These are phyloP conservation scores for Stylonectria norvegica DNA, from an alignment of 2,329 filamentous ascomycete species.

Conservation along the genomic window DNA sequence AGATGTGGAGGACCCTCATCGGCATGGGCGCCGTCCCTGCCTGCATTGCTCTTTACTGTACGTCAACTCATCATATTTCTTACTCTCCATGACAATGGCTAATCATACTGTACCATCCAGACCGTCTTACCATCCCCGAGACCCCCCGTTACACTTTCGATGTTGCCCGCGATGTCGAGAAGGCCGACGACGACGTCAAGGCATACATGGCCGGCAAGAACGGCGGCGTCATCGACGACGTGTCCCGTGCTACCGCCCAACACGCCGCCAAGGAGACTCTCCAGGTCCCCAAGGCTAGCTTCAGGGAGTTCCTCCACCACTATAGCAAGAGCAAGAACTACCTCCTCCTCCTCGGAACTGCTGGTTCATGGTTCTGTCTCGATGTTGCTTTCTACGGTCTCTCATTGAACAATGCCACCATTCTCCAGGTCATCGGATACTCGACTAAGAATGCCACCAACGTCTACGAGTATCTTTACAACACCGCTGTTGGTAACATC, in stretches of 20 bases:
- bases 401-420: slow-evolving; percentile 71
- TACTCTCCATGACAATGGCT: slow-evolving; percentile 2
- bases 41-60: slow-evolving; percentile 74
- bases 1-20: slow-evolving; percentile 82
- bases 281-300: slow-evolving; percentile 66
- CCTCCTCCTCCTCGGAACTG: slow-evolving; percentile 71
- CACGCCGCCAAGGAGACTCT: slow-evolving; percentile 53
- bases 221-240: slow-evolving; percentile 63
- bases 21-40: slow-evolving; percentile 79
- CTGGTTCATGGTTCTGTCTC: slow-evolving; percentile 80
- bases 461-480: slow-evolving; percentile 68
- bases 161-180: slow-evolving; percentile 69
- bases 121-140: slow-evolving; percentile 77
- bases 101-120: slow-evolving; percentile 15
- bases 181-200: slow-evolving; percentile 68
- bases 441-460: slow-evolving; percentile 45
- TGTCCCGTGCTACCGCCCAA: slow-evolving; percentile 58
- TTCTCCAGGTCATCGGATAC: slow-evolving; percentile 70
- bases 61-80: slow-evolving; percentile 10
- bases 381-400: slow-evolving; percentile 62
- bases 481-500: slow-evolving; percentile 73
- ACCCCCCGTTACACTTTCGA: slow-evolving; percentile 88
- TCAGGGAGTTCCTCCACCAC: slow-evolving; percentile 66
- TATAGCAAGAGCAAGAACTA: slow-evolving; percentile 70
- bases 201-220: slow-evolving; percentile 67